Evolutionary conservation across 495 filamentous ascomycete genomes (phyloP).

Genomic region (Glutinoglossum americanum): DNA sequence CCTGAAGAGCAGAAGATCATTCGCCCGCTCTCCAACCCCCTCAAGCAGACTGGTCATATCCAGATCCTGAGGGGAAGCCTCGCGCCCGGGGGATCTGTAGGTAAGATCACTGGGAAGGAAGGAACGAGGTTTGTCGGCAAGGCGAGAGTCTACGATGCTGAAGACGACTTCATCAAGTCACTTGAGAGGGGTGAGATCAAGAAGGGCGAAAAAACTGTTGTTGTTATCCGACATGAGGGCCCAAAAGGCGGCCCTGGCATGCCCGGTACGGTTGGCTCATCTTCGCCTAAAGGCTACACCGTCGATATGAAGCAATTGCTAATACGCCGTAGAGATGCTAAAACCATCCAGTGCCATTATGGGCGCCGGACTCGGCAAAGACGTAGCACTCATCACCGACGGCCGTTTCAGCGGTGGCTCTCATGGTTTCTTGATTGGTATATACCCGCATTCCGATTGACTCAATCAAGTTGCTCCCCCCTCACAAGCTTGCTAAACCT

Average conservation of each 20-base stretch:
- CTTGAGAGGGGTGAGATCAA: constrained; percentile 51
- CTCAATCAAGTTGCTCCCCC: neutral
- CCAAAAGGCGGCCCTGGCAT: constrained; percentile 65
- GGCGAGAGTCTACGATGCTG: constrained; percentile 63
- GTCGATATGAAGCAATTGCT: neutral
- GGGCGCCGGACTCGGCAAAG: constrained; percentile 64
- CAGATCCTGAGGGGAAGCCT: constrained; percentile 86
- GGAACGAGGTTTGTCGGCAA: constrained; percentile 72
- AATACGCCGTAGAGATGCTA: constrained; percentile 38
- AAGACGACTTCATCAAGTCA: constrained; percentile 23
- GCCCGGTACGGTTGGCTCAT: constrained; percentile 24
- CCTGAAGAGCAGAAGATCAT: constrained; percentile 75
- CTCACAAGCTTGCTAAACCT: neutral
- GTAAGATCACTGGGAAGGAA: constrained; percentile 98
- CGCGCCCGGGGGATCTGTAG: constrained; percentile 78
- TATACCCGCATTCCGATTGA: neutral
- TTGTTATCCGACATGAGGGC: constrained; percentile 90
- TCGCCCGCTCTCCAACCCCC: constrained; percentile 72
- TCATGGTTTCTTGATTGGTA: constrained; percentile 55
- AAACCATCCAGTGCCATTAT: constrained; percentile 69
- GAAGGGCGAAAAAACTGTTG: constrained; percentile 94
- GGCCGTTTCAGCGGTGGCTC: constrained; percentile 57
- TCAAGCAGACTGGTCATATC: constrained; percentile 88
- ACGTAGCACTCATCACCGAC: constrained; percentile 63
- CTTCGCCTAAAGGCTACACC: neutral